Conservation (phyloP, 192 early-diverging fungal species). For the Entrophospora sp. region DNA sequence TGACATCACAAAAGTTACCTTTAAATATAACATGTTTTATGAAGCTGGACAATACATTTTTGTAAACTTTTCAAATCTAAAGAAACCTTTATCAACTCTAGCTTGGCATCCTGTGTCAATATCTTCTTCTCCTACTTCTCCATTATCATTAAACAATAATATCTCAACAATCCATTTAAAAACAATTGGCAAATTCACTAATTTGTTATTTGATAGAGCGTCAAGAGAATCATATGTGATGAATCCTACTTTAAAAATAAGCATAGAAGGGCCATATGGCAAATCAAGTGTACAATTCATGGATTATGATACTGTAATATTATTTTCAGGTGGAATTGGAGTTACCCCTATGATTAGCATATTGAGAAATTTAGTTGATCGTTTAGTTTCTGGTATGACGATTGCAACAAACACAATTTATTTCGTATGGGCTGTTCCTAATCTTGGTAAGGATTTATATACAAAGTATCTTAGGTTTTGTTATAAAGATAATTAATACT, state of each 20-base stretch:
- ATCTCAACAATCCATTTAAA: conserved; percentile 37
- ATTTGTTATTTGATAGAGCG: conserved; percentile 13
- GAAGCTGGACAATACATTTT: conserved; percentile 38
- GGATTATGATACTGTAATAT: conserved; percentile 22
- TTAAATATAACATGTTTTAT: conserved; percentile 18
- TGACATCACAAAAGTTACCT: conserved; percentile 15
- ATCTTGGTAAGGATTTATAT: conserved; percentile 19
- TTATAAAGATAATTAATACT: background rate
- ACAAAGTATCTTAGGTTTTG: background rate
- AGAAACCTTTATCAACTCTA: background rate
- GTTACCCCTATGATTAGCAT: conserved; percentile 33
- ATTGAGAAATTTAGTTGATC: conserved; percentile 28
- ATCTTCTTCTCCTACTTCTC: conserved; percentile 7
- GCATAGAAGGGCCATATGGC: conserved; percentile 37
- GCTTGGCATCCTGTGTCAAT: conserved; percentile 15
- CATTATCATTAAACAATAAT: no score
- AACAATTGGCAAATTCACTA: conserved; percentile 26
- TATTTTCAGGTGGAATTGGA: conserved; percentile 31
- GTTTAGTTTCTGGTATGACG: conserved; percentile 18
- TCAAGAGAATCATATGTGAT: background rate
- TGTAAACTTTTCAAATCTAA: conserved; percentile 21
- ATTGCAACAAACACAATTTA: conserved; percentile 29
- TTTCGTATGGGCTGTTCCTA: conserved; percentile 34
- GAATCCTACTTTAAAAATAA: conserved; percentile 4
- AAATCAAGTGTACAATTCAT: conserved; percentile 24